Evolutionary conservation across 2,329 filamentous ascomycete species (phyloP).

Genomic region (Penicillium aurantiogriseum): DNA sequence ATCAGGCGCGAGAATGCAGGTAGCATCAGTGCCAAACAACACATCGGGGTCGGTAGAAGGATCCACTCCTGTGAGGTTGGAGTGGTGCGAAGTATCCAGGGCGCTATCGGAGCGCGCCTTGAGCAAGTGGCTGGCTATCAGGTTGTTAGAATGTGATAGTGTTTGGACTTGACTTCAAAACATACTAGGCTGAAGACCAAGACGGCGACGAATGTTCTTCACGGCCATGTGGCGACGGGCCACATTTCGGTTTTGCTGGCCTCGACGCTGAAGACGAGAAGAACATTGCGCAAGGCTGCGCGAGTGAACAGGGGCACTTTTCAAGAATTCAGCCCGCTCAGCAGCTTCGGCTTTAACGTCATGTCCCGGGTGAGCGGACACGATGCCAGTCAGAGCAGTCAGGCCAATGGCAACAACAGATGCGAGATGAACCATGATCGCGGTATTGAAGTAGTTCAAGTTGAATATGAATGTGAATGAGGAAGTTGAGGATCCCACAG

Average conservation of each 20-base stretch:
- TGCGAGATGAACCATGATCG: slow-evolving; percentile 21
- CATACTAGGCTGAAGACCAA: slow-evolving; percentile 33
- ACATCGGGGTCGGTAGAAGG: slow-evolving; percentile 23
- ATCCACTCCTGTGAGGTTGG: slow-evolving; percentile 30
- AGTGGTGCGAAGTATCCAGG: slow-evolving; percentile 42
- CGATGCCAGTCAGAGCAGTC: slow-evolving; percentile 26
- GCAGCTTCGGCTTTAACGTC: slow-evolving; percentile 50
- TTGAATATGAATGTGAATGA: not conserved
- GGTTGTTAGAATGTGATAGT: not conserved
- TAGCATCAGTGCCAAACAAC: slow-evolving; percentile 33
- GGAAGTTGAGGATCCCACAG: not conserved
- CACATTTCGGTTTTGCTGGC: slow-evolving; percentile 46
- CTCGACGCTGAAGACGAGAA: slow-evolving; percentile 48
- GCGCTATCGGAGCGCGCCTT: slow-evolving; percentile 36
- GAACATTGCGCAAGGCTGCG: slow-evolving; percentile 50
- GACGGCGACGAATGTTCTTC: slow-evolving; percentile 45
- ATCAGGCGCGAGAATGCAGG: slow-evolving; percentile 54
- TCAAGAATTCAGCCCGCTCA: slow-evolving; percentile 51
- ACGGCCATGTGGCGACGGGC: slow-evolving; percentile 47
- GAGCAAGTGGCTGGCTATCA: slow-evolving; percentile 19
- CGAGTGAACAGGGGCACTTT: slow-evolving; percentile 38
- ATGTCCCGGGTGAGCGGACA: slow-evolving; percentile 51
- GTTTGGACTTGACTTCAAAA: too few species aligned
- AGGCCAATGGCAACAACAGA: slow-evolving; percentile 26
- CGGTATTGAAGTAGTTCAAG: not conserved